A percentile compares a stretch with the other conserved stretches of the same genome.
These are phyloP conservation scores for Colletotrichum aenigma DNA, from an alignment of 2,329 filamentous ascomycete genomes.

Conservation along the genomic window DNA sequence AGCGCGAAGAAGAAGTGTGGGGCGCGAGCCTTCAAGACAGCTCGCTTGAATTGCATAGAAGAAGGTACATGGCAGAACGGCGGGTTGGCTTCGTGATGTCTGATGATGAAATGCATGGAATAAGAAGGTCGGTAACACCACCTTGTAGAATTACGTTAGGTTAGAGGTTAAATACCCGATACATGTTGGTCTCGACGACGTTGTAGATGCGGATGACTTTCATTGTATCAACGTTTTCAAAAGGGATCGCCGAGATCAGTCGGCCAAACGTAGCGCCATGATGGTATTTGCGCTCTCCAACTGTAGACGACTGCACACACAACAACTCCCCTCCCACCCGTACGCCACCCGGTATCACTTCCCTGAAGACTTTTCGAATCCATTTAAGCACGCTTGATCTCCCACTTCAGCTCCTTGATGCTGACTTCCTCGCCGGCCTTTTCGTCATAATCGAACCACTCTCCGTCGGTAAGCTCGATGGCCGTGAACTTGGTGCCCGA, in stretches of 20 bases:
- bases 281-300: neutral
- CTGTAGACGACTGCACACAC: no score
- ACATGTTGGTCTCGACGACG: neutral
- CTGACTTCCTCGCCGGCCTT: conserved; percentile 91
- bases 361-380: neutral
- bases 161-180: conserved; percentile 19
- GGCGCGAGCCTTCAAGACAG: neutral
- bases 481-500: conserved; percentile 80
- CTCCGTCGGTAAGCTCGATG: conserved; percentile 85
- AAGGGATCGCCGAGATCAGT: neutral
- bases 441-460: conserved; percentile 99
- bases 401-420: conserved; percentile 88
- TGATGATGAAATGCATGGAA: conserved; percentile 10
- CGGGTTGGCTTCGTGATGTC: neutral
- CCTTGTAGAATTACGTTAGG: conserved; percentile 15
- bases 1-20: neutral
- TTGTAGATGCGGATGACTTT: neutral
- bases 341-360: conserved; percentile 12
- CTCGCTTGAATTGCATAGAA: neutral
- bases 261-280: neutral
- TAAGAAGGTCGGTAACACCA: neutral
- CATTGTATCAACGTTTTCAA: neutral
- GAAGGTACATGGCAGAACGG: neutral
- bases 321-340: neutral
- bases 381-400: conserved; percentile 73